These are phyloP conservation scores for Tuctoria greenei DNA, from an alignment of 176 grass and related monocot species.

Conservation along the genomic window DNA sequence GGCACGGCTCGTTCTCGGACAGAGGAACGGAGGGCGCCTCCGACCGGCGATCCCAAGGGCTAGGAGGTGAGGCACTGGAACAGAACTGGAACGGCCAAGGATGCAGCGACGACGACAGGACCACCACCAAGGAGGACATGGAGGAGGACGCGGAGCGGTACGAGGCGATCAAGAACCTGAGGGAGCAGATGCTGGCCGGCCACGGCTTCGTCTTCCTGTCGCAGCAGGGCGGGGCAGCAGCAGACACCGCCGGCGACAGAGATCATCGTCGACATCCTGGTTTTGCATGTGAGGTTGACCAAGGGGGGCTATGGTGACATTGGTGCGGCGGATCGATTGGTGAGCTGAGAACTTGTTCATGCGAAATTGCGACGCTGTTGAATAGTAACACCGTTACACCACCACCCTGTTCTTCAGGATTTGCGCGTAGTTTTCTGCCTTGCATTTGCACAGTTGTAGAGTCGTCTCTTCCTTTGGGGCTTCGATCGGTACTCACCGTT, in stretches of 20 bases:
- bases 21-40: constrained; percentile 13
- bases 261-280: not conserved
- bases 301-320: constrained; percentile 13
- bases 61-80: not conserved
- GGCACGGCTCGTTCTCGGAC: constrained; percentile 14
- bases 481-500: not conserved
- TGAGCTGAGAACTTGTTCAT: not conserved
- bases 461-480: not conserved
- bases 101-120: not conserved
- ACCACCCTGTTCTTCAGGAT: not conserved
- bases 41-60: not conserved
- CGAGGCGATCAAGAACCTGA: constrained; percentile 69
- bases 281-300: not conserved
- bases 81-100: constrained; percentile 35
- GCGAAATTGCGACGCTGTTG: not conserved
- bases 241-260: constrained; percentile 3
- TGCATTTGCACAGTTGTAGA: constrained; percentile 3
- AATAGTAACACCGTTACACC: not conserved
- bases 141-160: constrained; percentile 72
- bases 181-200: constrained; percentile 78
- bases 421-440: not conserved
- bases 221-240: not conserved
- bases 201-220: constrained; percentile 51
- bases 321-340: not conserved
- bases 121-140: constrained; percentile 24